A percentile compares a stretch with the other conserved stretches of the same genome.
Conservation (phyloP, 2,329 filamentous ascomycete species). For the Paecilomyces sp. region DNA sequence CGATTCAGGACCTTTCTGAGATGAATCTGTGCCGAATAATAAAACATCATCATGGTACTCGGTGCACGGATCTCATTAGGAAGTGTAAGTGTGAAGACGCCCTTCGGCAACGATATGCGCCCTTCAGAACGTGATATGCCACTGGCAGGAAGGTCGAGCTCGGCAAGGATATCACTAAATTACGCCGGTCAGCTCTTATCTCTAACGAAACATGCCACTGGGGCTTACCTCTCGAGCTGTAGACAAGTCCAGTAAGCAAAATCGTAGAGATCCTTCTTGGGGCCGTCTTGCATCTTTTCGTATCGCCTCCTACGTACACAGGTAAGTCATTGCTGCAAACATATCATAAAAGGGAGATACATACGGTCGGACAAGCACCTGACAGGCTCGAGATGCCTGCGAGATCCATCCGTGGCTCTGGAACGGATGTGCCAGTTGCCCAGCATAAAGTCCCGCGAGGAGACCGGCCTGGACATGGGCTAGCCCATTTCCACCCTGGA, state of each 20-base stretch:
- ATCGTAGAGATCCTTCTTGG: slow-evolving; percentile 54
- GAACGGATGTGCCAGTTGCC: slow-evolving; percentile 76
- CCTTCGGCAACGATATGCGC: slow-evolving; percentile 33
- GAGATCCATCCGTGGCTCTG: slow-evolving; percentile 72
- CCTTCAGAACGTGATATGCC: slow-evolving; percentile 52
- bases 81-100: slow-evolving; percentile 23
- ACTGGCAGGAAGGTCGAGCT: slow-evolving; percentile 61
- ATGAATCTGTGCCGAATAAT: slow-evolving; percentile 56
- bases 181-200: slow-evolving; percentile 2
- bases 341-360: slow-evolving; percentile 24
- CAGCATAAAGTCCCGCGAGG: slow-evolving; percentile 79
- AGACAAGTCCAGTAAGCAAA: slow-evolving; percentile 90
- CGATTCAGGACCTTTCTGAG: slow-evolving; percentile 51
- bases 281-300: slow-evolving; percentile 19
- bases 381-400: slow-evolving; percentile 53
- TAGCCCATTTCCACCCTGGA: slow-evolving; percentile 70
- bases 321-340: slow-evolving; percentile 4
- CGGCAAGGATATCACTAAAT: slow-evolving; percentile 77
- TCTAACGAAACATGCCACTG: neutral
- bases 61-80: slow-evolving; percentile 25
- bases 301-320: slow-evolving; percentile 23
- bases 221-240: slow-evolving; percentile 72
- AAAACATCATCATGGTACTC: slow-evolving; percentile 43
- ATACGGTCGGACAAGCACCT: slow-evolving; percentile 70
- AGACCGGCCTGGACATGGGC: slow-evolving; percentile 80